Evolutionary conservation across 2,329 filamentous ascomycete genomes (phyloP), one percentile per base, ranked within the genome.

Genomic region (Alternaria conjuncta): DNA sequence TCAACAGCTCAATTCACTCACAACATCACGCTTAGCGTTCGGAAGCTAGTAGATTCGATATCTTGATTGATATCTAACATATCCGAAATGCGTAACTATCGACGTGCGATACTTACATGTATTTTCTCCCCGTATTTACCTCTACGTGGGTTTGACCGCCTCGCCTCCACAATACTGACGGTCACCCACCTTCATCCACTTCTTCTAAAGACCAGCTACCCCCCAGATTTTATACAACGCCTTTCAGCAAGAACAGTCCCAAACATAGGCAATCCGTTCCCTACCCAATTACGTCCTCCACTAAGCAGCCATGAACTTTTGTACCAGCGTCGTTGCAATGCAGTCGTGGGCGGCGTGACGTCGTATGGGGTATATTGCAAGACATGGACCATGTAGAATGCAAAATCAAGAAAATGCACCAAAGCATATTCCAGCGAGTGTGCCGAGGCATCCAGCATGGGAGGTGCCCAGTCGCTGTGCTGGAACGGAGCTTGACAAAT

Each of bases 321-420:
- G 32, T 60, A 46, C 61, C 53, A 28, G 57, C 56, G 62, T 66
- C 64, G 47, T 64, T 69, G 69, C 64, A 64, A 67, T 72, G 67
- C 67, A 69, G 50, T 73, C 71, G 66, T 73, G 57, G 69, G 63
- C 66, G 57, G 66, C 71, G 64, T 75, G 64, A 71, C 62, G 61
- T 74, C 69, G 63, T 75, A 56, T 65, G 65, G 64, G 71, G 71
- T 70, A 71, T 75, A 72, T 72, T 58, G 67, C 69, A 61, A 61
- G 28, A 60, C 55, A 57, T 36, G 32, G 54, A 61, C 53, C 50
- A 63, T 59, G 46, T 61, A 61, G 51, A 57, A 61, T 50, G 26
- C 44, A 36, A 60, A 63, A 47, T 28, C n/a, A 23, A 23, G 25
- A 21, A 36, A 53, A 4, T 15, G 32, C 58, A 32, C 20, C 44